phyloP scores from a whole-genome alignment of 1,139 yeast species.

The Debaryomyces sp. region DNA sequence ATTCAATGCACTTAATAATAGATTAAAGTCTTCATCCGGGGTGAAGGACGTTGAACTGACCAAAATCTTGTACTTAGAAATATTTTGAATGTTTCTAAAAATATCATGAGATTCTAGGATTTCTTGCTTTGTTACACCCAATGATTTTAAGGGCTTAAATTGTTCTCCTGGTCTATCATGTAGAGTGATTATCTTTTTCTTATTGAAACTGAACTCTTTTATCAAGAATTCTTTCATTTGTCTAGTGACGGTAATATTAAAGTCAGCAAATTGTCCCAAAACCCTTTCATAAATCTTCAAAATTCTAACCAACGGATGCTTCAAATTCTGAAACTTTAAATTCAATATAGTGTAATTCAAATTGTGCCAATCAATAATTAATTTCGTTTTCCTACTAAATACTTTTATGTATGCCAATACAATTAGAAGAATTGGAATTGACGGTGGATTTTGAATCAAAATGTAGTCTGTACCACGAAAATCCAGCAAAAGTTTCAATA shows the following conservation, averaged over 20 bases:
- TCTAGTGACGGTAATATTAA: slow-evolving; percentile 80
- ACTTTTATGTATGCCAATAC: slow-evolving; percentile 56
- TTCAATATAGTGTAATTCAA: slow-evolving; percentile 84
- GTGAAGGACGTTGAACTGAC: slow-evolving; percentile 93
- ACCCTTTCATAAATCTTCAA: slow-evolving; percentile 59
- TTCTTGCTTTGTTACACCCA: slow-evolving; percentile 24
- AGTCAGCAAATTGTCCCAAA: slow-evolving; percentile 58
- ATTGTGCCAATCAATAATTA: slow-evolving; percentile 96
- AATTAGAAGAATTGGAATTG: slow-evolving; percentile 76
- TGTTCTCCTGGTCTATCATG: slow-evolving; percentile 77
- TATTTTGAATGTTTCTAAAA: slow-evolving; percentile 34
- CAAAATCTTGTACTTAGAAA: slow-evolving; percentile 56
- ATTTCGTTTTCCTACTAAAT: slow-evolving; percentile 58
- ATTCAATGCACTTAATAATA: slow-evolving; percentile 69
- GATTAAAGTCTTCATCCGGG: slow-evolving; percentile 85
- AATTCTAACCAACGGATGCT: slow-evolving; percentile 64
- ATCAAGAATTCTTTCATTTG: slow-evolving; percentile 67
- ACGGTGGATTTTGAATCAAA: slow-evolving; percentile 93
- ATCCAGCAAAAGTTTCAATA: slow-evolving; percentile 50
- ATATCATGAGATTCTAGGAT: slow-evolving; percentile 42
- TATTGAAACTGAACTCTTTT: slow-evolving; percentile 52
- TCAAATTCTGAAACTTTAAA: slow-evolving; percentile 54
- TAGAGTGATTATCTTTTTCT: slow-evolving; percentile 45
- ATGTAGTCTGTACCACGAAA: slow-evolving; percentile 68
- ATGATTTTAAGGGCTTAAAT: slow-evolving; percentile 51